Evolutionary conservation across 2,329 filamentous ascomycete species (phyloP), one percentile per base, ranked within the genome.

Genomic region (Colletotrichum tropicale): DNA sequence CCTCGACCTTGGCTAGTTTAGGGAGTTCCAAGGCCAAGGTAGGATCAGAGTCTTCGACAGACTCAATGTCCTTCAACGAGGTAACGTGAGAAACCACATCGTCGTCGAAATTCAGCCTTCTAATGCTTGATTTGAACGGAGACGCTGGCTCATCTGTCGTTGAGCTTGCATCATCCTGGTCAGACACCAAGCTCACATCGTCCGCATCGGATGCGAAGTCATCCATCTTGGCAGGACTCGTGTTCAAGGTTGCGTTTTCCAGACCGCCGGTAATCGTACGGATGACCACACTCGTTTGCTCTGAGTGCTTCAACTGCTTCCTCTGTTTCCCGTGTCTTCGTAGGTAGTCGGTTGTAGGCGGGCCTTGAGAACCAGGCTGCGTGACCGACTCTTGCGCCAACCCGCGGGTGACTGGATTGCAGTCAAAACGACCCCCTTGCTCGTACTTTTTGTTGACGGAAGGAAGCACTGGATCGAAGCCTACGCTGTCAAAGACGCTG

Each of bases 361-460:
- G 84, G 18, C 81, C 81, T 16, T 84, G 83, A 6, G 80, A 78
- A 30, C 82, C 81, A 55, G 78, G 77, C 55, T 79, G 84, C 24
- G 78, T 75, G 38, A 80, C 83, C 18, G 79, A 68, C 10, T 83
- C 75, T 61, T 80, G 81, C 55, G 83, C 80, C 56, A 80, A 36
- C 15, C 70, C 70, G n/a, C 61, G 64, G 70, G 81, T 79, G 24
- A 83, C 80, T 78, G 84, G 80, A 66, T 80, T 81, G 80, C 87
- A 90, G 74, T 89, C 87, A 76, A 90, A 92, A 3, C 87, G 85
- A 16, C 91, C 91, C 6, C 88, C 89, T 61, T 88, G 87, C 77
- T 90, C 88, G 77, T 92, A 92, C 78, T 92, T 92, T 77, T 89
- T 90, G 77, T 89, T 91, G 58, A 90, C 89, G 70, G 88, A 81